Percentiles rank a stretch among this genome's conserved stretches.
These are phyloP conservation scores for Aspergillus haitiensis DNA, from an alignment of 495 filamentous ascomycete genomes.

Conservation along the genomic window DNA sequence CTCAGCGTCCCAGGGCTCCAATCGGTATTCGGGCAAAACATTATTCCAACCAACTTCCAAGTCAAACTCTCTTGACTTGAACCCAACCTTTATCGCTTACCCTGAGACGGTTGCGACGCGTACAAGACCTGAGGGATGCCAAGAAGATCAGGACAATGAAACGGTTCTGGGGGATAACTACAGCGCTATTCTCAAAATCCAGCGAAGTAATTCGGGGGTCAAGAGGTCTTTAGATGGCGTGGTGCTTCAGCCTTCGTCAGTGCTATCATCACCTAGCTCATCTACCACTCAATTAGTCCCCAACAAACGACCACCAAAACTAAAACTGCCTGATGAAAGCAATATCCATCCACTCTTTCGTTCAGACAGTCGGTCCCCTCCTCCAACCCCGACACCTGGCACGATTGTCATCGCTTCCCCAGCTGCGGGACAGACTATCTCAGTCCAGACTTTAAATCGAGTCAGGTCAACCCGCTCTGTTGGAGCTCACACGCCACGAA, in stretches of 20 bases:
- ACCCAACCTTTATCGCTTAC: slow-evolving; percentile 21
- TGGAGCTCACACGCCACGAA: slow-evolving; percentile 28
- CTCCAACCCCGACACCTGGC: slow-evolving; percentile 64
- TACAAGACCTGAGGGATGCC: slow-evolving; percentile 1
- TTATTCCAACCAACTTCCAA: slow-evolving; percentile 33
- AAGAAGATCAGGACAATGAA: slow-evolving; percentile 20
- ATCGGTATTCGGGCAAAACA: slow-evolving; percentile 40
- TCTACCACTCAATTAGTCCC: slow-evolving; percentile 27
- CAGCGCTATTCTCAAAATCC: slow-evolving; percentile 11
- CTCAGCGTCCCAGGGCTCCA: slow-evolving; percentile 34
- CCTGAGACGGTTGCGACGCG: slow-evolving; percentile 19
- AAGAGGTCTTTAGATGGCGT: slow-evolving; percentile 34
- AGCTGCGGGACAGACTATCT: slow-evolving; percentile 65
- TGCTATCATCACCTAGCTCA: slow-evolving; percentile 22
- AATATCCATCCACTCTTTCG: slow-evolving; percentile 88
- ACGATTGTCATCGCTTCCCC: slow-evolving; percentile 73
- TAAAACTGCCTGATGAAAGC: slow-evolving; percentile 52
- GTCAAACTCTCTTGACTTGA: slow-evolving; percentile 31
- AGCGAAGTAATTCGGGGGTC: slow-evolving; percentile 20
- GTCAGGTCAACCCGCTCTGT: slow-evolving; percentile 68
- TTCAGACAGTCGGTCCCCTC: slow-evolving; percentile 68
- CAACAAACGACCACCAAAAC: slow-evolving; percentile 17
- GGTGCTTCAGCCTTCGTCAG: slow-evolving; percentile 23
- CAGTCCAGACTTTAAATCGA: slow-evolving; percentile 57
- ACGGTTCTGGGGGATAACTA: slow-evolving; percentile 7